Percentiles rank a stretch among this genome's conserved stretches.
phyloP scores from a whole-genome alignment of 441 rosid species.

The Erysimum pusillum region DNA sequence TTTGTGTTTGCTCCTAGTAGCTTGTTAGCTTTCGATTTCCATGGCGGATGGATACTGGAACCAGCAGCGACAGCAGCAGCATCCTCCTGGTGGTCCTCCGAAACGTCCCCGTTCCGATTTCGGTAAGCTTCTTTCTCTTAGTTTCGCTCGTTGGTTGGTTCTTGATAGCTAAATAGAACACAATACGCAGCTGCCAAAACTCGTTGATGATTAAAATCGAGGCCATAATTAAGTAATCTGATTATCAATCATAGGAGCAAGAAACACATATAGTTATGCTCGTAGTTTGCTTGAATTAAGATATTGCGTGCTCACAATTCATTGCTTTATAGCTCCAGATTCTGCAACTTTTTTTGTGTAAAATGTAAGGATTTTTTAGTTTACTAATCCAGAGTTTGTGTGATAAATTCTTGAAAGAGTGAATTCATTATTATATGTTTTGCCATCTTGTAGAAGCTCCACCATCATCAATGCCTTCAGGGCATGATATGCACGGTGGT shows the following conservation, averaged over 20 bases:
- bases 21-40: slow-evolving; percentile 31
- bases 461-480: slow-evolving; percentile 28
- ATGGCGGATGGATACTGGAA: slow-evolving; percentile 88
- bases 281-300: not conserved
- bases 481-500: slow-evolving; percentile 56
- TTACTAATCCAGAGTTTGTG: not conserved
- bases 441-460: slow-evolving; percentile 50
- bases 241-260: not conserved
- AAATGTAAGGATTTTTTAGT: not conserved
- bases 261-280: not conserved
- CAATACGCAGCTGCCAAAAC: not conserved
- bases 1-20: not conserved
- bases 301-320: not conserved
- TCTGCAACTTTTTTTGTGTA: not conserved
- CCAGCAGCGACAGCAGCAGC: slow-evolving; percentile 58
- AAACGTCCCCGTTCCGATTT: slow-evolving; percentile 78
- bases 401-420: not conserved
- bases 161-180: not conserved
- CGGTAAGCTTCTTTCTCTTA: slow-evolving; percentile 48
- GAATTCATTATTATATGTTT: not conserved
- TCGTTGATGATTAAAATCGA: slow-evolving; percentile 3
- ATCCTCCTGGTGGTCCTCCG: slow-evolving; percentile 55
- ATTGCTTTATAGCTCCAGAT: not conserved
- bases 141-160: not conserved
- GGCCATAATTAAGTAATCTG: not conserved